Percentiles rank a stretch among this genome's conserved stretches.
These are phyloP conservation scores for Tillandsia leiboldiana DNA, from an alignment of 176 grass and related monocot species.

Conservation along the genomic window DNA sequence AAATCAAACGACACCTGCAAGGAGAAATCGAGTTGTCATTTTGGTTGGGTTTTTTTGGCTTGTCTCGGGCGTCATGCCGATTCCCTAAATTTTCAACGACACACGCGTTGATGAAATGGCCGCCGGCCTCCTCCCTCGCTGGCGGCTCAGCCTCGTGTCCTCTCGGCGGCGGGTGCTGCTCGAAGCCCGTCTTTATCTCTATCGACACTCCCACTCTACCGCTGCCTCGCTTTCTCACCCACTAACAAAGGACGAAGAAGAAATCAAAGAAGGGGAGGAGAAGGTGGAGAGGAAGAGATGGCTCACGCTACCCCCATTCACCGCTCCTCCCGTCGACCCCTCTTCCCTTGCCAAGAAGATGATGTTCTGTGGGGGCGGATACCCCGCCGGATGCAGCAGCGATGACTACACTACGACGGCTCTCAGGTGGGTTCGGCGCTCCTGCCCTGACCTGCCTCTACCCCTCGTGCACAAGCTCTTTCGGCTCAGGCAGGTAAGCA, in stretches of 20 bases:
- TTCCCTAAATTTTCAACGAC: no score
- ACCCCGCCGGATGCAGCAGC: conserved; percentile 6
- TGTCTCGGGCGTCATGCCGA: no score
- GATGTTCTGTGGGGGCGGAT: no score
- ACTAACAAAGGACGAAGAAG: no score
- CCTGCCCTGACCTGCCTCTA: conserved; percentile 58
- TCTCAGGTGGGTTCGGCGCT: conserved; percentile 67
- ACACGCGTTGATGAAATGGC: no score
- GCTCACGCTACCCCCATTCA: conserved; percentile 58
- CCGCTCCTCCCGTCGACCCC: conserved; percentile 34
- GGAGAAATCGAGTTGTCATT: no score
- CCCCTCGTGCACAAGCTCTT: conserved; percentile 79
- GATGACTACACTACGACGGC: conserved; percentile 29
- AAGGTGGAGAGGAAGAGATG: conserved; percentile 31
- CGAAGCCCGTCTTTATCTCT: no score
- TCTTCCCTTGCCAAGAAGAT: conserved; percentile 31
- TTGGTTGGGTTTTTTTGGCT: no score
- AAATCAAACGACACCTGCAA: no score
- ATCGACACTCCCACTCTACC: no score
- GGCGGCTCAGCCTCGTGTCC: not conserved
- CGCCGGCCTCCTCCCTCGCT: no score
- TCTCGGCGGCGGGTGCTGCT: not conserved
- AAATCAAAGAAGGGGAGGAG: conserved; percentile 8
- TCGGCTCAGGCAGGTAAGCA: conserved; percentile 60
- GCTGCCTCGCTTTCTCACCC: no score